Evolutionary conservation across 2,329 filamentous ascomycete species (phyloP), one percentile per base, ranked within the genome.

Genomic region (Aspergillus ibericus): DNA sequence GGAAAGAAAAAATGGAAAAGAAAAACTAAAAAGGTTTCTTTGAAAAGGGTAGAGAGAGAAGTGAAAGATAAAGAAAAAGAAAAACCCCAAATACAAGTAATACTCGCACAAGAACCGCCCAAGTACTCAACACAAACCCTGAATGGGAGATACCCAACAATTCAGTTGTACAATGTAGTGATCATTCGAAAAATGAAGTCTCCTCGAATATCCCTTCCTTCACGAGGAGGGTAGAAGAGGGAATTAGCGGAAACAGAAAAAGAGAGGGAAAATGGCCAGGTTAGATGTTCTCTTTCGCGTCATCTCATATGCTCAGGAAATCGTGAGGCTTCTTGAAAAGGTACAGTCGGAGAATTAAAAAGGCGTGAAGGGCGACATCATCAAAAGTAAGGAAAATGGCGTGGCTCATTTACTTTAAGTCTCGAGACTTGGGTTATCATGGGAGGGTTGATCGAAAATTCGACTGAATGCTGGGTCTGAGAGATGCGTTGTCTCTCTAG

Each of bases 381-480:
- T 59, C 46, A 18, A 53, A 50, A 25, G 22, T 51, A 58, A 56
- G 22, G 29, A 25, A 56, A 59, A 22, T 44, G 20, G 20, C 22
- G 48, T 53, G 64, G 65, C 50, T 70, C 66, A 65, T 67, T 65
- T 25, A 62, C 66, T 61, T 44, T 35, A 52, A 22, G 68, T 60
- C 49, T 68, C 66, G 55, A 71, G 68, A 50, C 61, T 63, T 56
- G 73, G 66, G 62, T 72, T 62, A 61, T 73, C 65, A 63, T 68
- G 63, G 49, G 70, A 64, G 27, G 78, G 72, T 59, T 76, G 76
- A 53, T 77, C 70, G 59, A 82, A 82, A 20, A 82, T 80, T 56
- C 77, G 77, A 66, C 78, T 78, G 63, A 81, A 80, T 18, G 78
- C 75, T 18, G 78, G 79, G 64, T 79, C 75, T 36, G 73, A 72